phyloP scores from a whole-genome alignment of 2,329 filamentous ascomycete species.

The Nemania serpens region DNA sequence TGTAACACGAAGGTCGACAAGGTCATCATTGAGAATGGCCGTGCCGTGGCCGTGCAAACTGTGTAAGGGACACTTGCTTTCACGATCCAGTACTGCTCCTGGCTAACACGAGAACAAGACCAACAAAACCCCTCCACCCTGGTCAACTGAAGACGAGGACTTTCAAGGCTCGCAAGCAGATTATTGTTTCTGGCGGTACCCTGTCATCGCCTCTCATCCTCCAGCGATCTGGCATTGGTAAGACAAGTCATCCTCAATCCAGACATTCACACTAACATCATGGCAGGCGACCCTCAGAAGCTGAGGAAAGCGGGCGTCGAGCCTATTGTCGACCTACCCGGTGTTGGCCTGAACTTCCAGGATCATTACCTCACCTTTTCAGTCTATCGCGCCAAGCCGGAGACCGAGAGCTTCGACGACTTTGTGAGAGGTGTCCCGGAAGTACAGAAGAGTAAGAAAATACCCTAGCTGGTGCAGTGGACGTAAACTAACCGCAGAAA shows the following conservation, averaged over 20 bases:
- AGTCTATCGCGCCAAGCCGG: constrained; percentile 72
- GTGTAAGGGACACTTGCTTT: constrained; percentile 50
- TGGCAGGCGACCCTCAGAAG: constrained; percentile 66
- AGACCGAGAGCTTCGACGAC: constrained; percentile 79
- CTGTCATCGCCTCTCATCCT: constrained; percentile 76
- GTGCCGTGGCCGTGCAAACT: constrained; percentile 72
- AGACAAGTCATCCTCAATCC: background rate
- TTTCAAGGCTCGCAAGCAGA: constrained; percentile 73
- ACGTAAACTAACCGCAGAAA: constrained; percentile 15
- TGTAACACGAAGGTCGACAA: constrained; percentile 80
- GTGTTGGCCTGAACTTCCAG: constrained; percentile 77
- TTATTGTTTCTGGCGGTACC: constrained; percentile 74
- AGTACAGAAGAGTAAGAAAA: constrained; percentile 64
- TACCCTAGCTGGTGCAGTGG: background rate
- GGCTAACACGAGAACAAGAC: constrained; percentile 37
- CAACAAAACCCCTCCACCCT: constrained; percentile 69
- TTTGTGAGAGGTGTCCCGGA: constrained; percentile 76
- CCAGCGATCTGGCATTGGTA: constrained; percentile 72
- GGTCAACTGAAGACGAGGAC: constrained; percentile 55
- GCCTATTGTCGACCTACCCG: constrained; percentile 71
- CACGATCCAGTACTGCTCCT: background rate
- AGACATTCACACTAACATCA: background rate
- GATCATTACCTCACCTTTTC: constrained; percentile 76
- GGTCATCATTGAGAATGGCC: constrained; percentile 73
- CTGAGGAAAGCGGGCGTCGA: constrained; percentile 70